phyloP scores from a whole-genome alignment of 306 rosid genomes.

The Begonia fuchsioides region DNA sequence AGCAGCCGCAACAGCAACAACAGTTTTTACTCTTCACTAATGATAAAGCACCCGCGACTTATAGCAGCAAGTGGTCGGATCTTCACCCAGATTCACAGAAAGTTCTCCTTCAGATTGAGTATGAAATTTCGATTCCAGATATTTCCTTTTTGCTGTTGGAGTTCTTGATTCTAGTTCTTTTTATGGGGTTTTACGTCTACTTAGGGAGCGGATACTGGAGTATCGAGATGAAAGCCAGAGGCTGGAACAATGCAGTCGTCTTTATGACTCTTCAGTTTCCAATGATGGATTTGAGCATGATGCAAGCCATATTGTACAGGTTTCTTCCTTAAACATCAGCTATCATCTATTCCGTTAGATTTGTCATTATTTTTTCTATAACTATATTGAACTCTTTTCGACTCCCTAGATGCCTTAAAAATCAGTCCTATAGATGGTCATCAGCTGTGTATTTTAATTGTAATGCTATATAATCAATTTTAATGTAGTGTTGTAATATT shows the following conservation, averaged over 20 bases:
- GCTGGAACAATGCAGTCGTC: conserved; percentile 90
- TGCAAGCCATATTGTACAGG: conserved; percentile 88
- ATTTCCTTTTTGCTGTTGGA: neutral
- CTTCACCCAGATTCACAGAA: conserved; percentile 95
- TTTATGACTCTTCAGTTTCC: conserved; percentile 69
- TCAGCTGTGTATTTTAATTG: too few relatives aligned
- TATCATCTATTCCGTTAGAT: too few relatives aligned
- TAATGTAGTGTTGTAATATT: too few relatives aligned
- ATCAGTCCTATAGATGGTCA: too few relatives aligned
- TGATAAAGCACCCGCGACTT: conserved; percentile 70
- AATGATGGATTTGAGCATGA: conserved; percentile 81
- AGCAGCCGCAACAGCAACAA: conserved; percentile 20
- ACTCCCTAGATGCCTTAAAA: too few relatives aligned
- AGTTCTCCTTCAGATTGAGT: conserved; percentile 80
- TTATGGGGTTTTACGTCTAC: conserved; percentile 2
- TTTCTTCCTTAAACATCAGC: conserved; percentile 9
- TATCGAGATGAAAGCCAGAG: conserved; percentile 83
- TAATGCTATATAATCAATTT: too few relatives aligned
- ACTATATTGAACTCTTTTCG: too few relatives aligned
- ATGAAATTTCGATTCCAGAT: conserved; percentile 4
- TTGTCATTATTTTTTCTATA: too few relatives aligned
- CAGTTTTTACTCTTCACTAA: conserved; percentile 55
- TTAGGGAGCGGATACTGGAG: conserved; percentile 75
- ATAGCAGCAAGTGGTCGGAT: conserved; percentile 82
- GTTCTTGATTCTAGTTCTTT: neutral